Evolutionary conservation across 768 basidiomycete genomes (phyloP), one percentile per base, ranked within the genome.

Genomic region (Trametes maxima): DNA sequence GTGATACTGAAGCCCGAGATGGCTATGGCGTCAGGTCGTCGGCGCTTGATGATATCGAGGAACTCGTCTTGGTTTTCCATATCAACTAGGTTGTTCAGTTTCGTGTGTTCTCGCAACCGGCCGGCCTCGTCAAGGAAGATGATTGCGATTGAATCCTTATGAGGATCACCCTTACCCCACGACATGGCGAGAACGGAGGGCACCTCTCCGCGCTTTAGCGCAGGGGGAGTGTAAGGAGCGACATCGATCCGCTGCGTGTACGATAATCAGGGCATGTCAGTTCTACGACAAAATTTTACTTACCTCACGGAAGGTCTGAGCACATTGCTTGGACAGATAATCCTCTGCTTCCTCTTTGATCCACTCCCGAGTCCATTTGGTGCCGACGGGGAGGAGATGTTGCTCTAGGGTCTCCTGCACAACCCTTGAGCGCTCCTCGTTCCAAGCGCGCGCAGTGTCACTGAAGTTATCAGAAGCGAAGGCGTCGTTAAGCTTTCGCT

Each of bases 151-250:
- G 89, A 87, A 73, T 99, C 96, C 69, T 90, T 91, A 68, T 89
- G 87, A 40, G 94, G 92, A 67, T 97, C 95, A 39, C 97, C 97
- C 75, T 92, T 89, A 39, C 97, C 97, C 88, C 94, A 95, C 7
- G 95, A 96, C 58, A 96, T 74, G 3, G 95, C 92, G 43, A 99
- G 81, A 21, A 98, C 94, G 21, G 88, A 81, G 49, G 95, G 75
- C 42, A 83, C 78, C 69, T 92, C 85, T 13, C 92, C 94, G 54
- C 80, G 76, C 57, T 84, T 86, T 77, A 90, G 85, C 7, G 82
- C 81, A 0, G 79, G 74, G 5, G 83, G 83, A 24, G 75, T 71
- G 68, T 84, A 95, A 1, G 95, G 92, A 6, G 89, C 89, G 10
- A 90, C 85, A 70, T 95, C 89, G 66, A 94, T 82, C 54, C 92